These are phyloP conservation scores for Iodosphaeria phyllophila DNA, from an alignment of 2,329 filamentous ascomycete genomes.

Conservation along the genomic window DNA sequence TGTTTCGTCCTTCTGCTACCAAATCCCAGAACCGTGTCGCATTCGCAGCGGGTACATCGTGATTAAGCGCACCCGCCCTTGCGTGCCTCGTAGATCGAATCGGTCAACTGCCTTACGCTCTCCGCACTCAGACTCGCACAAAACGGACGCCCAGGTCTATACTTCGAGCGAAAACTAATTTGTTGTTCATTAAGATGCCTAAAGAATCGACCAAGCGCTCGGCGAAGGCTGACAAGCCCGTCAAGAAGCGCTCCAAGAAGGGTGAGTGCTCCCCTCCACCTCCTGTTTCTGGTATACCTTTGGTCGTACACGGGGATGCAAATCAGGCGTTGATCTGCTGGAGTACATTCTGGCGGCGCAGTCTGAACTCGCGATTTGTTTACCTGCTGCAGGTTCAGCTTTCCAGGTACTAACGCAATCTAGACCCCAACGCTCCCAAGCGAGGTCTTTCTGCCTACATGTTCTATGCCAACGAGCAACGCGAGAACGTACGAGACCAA, in stretches of 20 bases:
- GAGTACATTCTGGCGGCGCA: background rate
- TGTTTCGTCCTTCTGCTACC: too few species aligned
- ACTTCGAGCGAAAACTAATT: constrained; percentile 1
- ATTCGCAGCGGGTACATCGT: too few species aligned
- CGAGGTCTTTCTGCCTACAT: constrained; percentile 98
- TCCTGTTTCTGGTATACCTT: background rate
- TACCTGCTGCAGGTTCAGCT: background rate
- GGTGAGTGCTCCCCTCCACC: constrained; percentile 21
- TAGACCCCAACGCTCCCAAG: constrained; percentile 97
- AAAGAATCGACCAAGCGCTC: constrained; percentile 38
- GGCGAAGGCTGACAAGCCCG: constrained; percentile 29
- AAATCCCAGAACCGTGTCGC: too few species aligned
- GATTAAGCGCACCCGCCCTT: too few species aligned
- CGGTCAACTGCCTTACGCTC: background rate
- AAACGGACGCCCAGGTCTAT: background rate
- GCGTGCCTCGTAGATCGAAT: too few species aligned
- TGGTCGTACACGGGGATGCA: background rate
- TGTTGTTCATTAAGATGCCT: constrained; percentile 27
- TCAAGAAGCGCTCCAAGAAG: constrained; percentile 41
- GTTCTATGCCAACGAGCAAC: constrained; percentile 99
- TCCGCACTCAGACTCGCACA: background rate
- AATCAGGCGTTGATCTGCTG: background rate
- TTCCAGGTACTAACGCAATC: too few species aligned
- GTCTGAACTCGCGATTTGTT: background rate
- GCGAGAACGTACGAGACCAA: constrained; percentile 93